These are phyloP conservation scores for Saraca asoca DNA, from an alignment of 331 rosid genomes.

Conservation along the genomic window DNA sequence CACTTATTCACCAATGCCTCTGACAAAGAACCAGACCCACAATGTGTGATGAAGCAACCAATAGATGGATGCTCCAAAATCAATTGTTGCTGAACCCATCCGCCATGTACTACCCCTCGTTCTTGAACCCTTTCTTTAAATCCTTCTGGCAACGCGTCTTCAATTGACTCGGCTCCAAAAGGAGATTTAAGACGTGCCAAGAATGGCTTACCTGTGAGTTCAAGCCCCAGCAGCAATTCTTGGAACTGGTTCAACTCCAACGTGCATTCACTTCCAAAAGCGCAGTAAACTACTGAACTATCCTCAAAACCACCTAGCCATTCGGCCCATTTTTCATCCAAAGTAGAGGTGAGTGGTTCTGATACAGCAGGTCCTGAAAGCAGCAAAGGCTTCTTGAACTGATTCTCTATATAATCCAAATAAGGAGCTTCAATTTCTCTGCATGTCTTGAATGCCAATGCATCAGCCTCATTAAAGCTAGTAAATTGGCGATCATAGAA, in stretches of 20 bases:
- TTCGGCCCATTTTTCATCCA: slow-evolving; percentile 46
- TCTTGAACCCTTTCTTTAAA: slow-evolving; percentile 37
- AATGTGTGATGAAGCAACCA: slow-evolving; percentile 52
- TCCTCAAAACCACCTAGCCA: slow-evolving; percentile 40
- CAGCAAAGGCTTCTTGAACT: slow-evolving; percentile 41
- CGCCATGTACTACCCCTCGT: slow-evolving; percentile 41
- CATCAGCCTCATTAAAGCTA: slow-evolving; percentile 39
- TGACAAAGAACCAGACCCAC: slow-evolving; percentile 53
- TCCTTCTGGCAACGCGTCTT: slow-evolving; percentile 53
- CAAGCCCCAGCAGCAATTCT: slow-evolving; percentile 57
- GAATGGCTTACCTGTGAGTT: slow-evolving; percentile 45
- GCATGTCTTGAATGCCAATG: slow-evolving; percentile 39
- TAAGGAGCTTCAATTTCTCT: slow-evolving; percentile 59
- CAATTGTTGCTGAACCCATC: slow-evolving; percentile 43
- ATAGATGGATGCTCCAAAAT: slow-evolving; percentile 45
- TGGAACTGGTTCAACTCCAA: slow-evolving; percentile 39
- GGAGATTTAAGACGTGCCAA: slow-evolving; percentile 54
- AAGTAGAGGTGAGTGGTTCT: slow-evolving; percentile 24
- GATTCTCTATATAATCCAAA: slow-evolving; percentile 33
- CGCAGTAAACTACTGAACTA: slow-evolving; percentile 48
- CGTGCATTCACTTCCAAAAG: slow-evolving; percentile 56
- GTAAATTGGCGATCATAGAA: slow-evolving; percentile 38
- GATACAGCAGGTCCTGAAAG: slow-evolving; percentile 45
- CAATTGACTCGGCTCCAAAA: slow-evolving; percentile 37
- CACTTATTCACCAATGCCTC: slow-evolving; percentile 53